These are phyloP conservation scores for Echium plantagineum DNA, from an alignment of 257 asterid species.

Conservation along the genomic window DNA sequence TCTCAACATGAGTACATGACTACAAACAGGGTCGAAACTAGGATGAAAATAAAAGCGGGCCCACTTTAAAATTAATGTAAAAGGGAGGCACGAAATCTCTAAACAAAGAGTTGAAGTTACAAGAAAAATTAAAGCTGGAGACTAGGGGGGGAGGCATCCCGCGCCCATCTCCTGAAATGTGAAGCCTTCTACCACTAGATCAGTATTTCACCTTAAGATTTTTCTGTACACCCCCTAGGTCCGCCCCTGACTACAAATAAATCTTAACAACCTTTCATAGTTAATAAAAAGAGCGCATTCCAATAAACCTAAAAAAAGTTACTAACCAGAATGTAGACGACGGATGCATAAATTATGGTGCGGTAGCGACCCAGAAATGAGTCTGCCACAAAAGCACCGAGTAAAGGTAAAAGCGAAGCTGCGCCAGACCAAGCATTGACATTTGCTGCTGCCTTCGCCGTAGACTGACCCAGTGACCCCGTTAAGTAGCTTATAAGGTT, in stretches of 20 bases:
- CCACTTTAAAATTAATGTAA: too few species aligned
- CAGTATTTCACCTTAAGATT: too few species aligned
- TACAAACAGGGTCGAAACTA: too few species aligned
- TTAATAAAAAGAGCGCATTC: not conserved
- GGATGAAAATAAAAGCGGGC: too few species aligned
- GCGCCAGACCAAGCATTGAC: constrained; percentile 31
- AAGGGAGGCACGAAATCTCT: too few species aligned
- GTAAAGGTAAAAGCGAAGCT: constrained; percentile 24
- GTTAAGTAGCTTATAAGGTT: constrained; percentile 33
- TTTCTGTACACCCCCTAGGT: too few species aligned
- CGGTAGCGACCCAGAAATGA: constrained; percentile 30
- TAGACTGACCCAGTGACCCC: constrained; percentile 34
- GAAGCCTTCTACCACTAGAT: too few species aligned
- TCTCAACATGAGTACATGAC: not conserved
- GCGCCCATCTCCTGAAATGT: too few species aligned
- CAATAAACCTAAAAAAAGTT: not conserved
- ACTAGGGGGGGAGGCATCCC: too few species aligned
- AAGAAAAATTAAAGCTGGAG: too few species aligned
- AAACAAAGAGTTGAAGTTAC: too few species aligned
- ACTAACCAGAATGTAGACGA: constrained; percentile 29
- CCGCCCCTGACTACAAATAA: not conserved
- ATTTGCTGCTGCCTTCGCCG: constrained; percentile 28
- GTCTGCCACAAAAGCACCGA: constrained; percentile 36
- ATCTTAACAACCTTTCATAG: not conserved
- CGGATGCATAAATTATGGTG: constrained; percentile 25